Base-by-base conservation (phyloP, 257 asterid genomes). In the Ocimum tenuiflorum region DNA sequence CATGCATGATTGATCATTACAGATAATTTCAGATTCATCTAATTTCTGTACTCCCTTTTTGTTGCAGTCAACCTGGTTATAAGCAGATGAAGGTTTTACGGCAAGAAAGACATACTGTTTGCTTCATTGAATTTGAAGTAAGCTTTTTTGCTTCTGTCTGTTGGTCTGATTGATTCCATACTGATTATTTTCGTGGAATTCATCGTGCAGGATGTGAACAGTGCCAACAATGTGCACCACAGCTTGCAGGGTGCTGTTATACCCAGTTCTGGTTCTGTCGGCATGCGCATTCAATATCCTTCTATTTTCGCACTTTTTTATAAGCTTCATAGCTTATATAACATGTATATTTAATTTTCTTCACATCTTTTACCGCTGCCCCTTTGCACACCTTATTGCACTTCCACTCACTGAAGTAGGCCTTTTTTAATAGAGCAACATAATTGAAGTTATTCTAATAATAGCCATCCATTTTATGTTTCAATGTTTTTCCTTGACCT, bases 281-380 rank as follows among this genome's bases (percentile, higher is more conserved):
- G 99, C 88, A 94, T 94, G 97, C 96, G 99, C 47, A 94, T 94
- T 76, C 99, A 94, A 94, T 94, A 94, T 94, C 99, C 99, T 94
- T 86, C 23, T 59, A 3, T 33, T 50, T 70, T 60, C 46, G n/a
- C 23, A 55, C 4, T 39, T 46, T 70, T 49, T 45, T 12, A 10
- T 50, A 14, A 38, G 14, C 27, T 27, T 41, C 20, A 20, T 50
- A 13, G 22, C 27, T 10, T 49, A 24, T 27, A n/a, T 56, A 4
- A 4, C 12, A 6, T 22, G 58, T 10, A 36, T 11, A 12, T 52
- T 52, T 5, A 24, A 12, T 23, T 19, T 52, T 52, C 11, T 3
- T 53, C 36, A 10, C 17, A 3, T 6, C 1, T 53, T 27, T 7
- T 27, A 23, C 4, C 19, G 8, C 13, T 33, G 6, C 15, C 27